Percentiles rank a stretch among this genome's conserved stretches.
Evolutionary conservation across 768 basidiomycete genomes (phyloP).

Genomic region (Suillus tomentosus): DNA sequence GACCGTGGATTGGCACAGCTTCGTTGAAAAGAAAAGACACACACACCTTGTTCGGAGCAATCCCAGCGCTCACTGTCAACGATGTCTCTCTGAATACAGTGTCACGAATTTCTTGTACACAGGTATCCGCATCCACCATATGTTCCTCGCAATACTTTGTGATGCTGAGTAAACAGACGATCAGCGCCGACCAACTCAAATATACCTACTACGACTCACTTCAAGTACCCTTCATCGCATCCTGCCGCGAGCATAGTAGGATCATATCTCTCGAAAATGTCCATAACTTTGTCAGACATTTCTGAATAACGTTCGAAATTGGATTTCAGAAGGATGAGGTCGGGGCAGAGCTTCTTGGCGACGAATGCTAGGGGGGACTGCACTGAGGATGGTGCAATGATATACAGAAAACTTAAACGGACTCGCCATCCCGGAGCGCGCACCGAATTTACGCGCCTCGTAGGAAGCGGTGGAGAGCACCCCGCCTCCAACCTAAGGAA

Average conservation of each 20-base stretch:
- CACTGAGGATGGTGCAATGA: background rate
- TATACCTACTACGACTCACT: conserved; percentile 48
- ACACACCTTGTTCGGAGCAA: conserved; percentile 90
- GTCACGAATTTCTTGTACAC: conserved; percentile 76
- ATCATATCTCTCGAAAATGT: conserved; percentile 70
- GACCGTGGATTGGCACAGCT: conserved; percentile 17
- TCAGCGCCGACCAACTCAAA: background rate
- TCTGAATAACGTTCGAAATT: conserved; percentile 66
- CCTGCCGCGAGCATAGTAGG: conserved; percentile 74
- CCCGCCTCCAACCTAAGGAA: conserved; percentile 70
- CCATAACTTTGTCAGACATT: conserved; percentile 72
- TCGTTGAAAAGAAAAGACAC: conserved; percentile 18
- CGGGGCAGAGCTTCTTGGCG: conserved; percentile 91
- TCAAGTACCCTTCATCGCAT: conserved; percentile 90
- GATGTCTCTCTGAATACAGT: conserved; percentile 76
- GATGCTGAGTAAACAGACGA: conserved; percentile 51
- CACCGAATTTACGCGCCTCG: conserved; percentile 87
- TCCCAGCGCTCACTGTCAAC: conserved; percentile 92
- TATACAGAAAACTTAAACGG: conserved; percentile 17
- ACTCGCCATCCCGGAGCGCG: conserved; percentile 97
- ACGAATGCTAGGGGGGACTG: conserved; percentile 64
- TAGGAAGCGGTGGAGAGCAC: conserved; percentile 90
- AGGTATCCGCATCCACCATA: conserved; percentile 64
- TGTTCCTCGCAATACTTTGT: conserved; percentile 80
- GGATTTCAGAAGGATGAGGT: conserved; percentile 68